Base-by-base conservation (phyloP, 2,329 filamentous ascomycete species). In the Paramyrothecium roridum region DNA sequence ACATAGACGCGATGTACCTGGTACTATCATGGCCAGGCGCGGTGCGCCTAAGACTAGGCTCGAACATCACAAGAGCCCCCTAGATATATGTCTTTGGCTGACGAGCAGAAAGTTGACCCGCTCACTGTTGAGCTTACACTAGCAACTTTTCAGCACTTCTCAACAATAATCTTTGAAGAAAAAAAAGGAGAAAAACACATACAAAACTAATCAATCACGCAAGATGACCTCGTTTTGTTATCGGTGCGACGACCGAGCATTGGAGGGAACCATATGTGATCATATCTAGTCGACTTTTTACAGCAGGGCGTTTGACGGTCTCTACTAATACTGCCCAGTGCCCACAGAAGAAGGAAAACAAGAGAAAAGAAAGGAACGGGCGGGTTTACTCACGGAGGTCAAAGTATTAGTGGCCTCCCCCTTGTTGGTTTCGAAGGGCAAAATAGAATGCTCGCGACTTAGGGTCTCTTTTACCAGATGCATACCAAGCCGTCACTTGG, bases 61-160 rank as follows among this genome's bases (percentile, higher is more conserved):
- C 55, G 40, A 45, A 43, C 37, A 50, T 48, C 48, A 60, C 50
- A 43, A 49, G 20, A 51, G 54, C 46, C 50, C 54, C 57, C 55
- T 26, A 49, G 40, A 43, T 59, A 52, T 40, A 53, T 56, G 48
- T 52, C 51, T 45, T 56, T 57, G 54, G 57, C 62, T 66, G 56
- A 64, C 61, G 54, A 61, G 56, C 57, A 57, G 55, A 54, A 60
- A 58, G 58, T 58, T 62, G 56, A 59, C 54, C 37, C 48, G 56
- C 52, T 43, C 37, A 19, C n/a, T 43, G 47, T 49, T 50, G 23
- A 51, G 37, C 16, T 34, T 47, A 16, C 21, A 26, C 48, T 51
- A 26, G 33, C 47, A 33, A 17, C 37, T 43, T 17, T 19, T 16
- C 37, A 43, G n/a, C 37, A 43, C 37, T 17, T 43, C 37, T 13